Evolutionary conservation across 2,329 filamentous ascomycete genomes (phyloP).

Genomic region (Aspergillus spinulosporus): DNA sequence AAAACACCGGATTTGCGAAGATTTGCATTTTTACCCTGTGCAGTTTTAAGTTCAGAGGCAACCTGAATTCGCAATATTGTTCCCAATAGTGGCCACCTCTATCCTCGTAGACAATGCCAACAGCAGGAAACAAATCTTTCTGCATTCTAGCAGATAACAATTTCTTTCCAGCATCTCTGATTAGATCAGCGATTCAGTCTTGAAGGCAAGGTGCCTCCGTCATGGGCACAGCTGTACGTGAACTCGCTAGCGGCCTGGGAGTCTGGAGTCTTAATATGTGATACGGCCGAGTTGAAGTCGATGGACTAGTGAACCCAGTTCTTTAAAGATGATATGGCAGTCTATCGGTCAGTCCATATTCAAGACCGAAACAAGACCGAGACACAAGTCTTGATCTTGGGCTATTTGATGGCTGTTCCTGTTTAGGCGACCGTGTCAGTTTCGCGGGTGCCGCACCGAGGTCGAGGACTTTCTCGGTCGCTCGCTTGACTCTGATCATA

Average conservation of each 20-base stretch:
- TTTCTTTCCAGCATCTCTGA: not conserved
- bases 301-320: not conserved
- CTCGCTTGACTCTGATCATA: conserved; percentile 44
- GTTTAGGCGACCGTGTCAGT: conserved; percentile 38
- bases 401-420: conserved; percentile 32
- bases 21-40: not conserved
- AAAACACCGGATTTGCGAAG: not conserved
- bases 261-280: not conserved
- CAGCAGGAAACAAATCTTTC: not conserved
- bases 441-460: conserved; percentile 44
- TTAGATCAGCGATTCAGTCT: too few relatives aligned
- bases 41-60: not conserved
- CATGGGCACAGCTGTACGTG: not conserved
- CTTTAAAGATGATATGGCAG: not conserved
- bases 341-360: not conserved
- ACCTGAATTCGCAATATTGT: not conserved
- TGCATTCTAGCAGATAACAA: not conserved
- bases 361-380: not conserved
- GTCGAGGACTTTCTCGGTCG: conserved; percentile 42
- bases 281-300: not conserved
- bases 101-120: not conserved
- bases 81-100: too few relatives aligned
- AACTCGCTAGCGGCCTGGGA: not conserved
- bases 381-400: not conserved
- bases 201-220: not conserved